These are phyloP conservation scores for Ganoderma multipileum DNA, from an alignment of 1,284 basidiomycete genomes.

Conservation along the genomic window DNA sequence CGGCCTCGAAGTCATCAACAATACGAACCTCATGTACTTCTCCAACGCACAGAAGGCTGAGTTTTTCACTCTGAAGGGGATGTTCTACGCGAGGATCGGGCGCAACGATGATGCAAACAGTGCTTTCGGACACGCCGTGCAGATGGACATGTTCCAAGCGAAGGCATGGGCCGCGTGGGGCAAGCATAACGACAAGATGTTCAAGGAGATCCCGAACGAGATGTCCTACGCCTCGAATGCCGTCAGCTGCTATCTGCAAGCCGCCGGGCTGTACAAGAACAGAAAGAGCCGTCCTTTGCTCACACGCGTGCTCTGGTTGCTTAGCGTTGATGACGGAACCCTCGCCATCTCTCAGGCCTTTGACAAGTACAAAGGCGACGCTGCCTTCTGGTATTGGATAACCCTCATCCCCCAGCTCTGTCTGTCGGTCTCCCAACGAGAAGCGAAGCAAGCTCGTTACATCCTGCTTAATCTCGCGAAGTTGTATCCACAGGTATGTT, in stretches of 20 bases:
- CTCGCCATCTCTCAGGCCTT: slow-evolving; percentile 88
- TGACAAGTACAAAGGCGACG: slow-evolving; percentile 96
- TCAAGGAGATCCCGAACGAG: slow-evolving; percentile 83
- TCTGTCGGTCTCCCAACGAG: slow-evolving; percentile 88
- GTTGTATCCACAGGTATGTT: slow-evolving; percentile 87
- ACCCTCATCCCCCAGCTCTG: slow-evolving; percentile 97
- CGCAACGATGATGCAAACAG: slow-evolving; percentile 92
- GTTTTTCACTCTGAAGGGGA: slow-evolving; percentile 99
- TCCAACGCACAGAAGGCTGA: slow-evolving; percentile 95
- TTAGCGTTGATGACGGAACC: slow-evolving; percentile 88
- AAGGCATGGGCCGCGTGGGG: slow-evolving; percentile 99
- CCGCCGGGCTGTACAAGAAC: slow-evolving; percentile 95
- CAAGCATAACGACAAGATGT: slow-evolving; percentile 91
- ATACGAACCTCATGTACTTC: slow-evolving; percentile 99
- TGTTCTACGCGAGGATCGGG: slow-evolving; percentile 94
- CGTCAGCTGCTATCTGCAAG: slow-evolving; percentile 98
- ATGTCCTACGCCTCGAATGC: slow-evolving; percentile 87
- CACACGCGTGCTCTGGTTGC: slow-evolving; percentile 94
- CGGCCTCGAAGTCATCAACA: slow-evolving; percentile 98
- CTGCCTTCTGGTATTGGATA: slow-evolving; percentile 99
- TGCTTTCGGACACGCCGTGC: slow-evolving; percentile 95
- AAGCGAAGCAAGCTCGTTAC: slow-evolving; percentile 92
- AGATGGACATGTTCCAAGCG: slow-evolving; percentile 93
- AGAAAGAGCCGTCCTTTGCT: slow-evolving; percentile 93
- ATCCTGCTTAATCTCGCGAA: slow-evolving; percentile 93